Percentiles rank a stretch among this genome's conserved stretches.
phyloP scores from a whole-genome alignment of 2,329 filamentous ascomycete genomes.

The Epichloe gansuensis region DNA sequence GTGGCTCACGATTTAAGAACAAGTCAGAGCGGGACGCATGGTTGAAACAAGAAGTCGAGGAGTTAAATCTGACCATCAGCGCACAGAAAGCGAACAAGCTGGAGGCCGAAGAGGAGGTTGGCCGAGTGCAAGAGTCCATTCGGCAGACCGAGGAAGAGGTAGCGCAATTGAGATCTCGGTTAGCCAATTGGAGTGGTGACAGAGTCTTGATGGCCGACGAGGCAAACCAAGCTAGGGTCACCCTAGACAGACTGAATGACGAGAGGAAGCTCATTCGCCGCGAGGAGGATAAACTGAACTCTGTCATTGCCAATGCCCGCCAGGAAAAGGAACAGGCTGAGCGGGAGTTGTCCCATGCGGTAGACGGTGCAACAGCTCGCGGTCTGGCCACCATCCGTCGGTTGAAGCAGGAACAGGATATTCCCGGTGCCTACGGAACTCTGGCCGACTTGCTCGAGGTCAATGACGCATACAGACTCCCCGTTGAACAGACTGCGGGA shows the following conservation, averaged over 20 bases:
- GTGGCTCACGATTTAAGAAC: constrained; percentile 74
- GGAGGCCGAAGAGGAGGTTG: constrained; percentile 74
- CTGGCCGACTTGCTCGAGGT: constrained; percentile 87
- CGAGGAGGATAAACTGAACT: constrained; percentile 77
- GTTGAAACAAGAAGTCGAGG: constrained; percentile 67
- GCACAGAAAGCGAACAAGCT: constrained; percentile 74
- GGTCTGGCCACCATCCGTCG: constrained; percentile 79
- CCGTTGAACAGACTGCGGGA: constrained; percentile 86
- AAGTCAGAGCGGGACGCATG: constrained; percentile 81
- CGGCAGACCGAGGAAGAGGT: constrained; percentile 60
- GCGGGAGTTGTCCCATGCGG: constrained; percentile 63
- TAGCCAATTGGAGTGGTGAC: constrained; percentile 68
- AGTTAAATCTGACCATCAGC: constrained; percentile 62
- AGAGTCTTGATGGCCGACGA: constrained; percentile 61
- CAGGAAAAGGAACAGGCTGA: constrained; percentile 70
- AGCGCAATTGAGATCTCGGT: constrained; percentile 51
- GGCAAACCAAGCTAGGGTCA: constrained; percentile 64
- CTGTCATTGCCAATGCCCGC: constrained; percentile 60
- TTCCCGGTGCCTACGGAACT: constrained; percentile 83
- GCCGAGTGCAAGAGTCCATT: constrained; percentile 58
- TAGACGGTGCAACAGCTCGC: constrained; percentile 78
- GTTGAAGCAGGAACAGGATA: constrained; percentile 64
- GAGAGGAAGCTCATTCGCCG: constrained; percentile 78
- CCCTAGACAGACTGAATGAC: constrained; percentile 66
- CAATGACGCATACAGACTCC: constrained; percentile 69